Base-by-base conservation (phyloP, 2,329 filamentous ascomycete species). In the Pezicula radicicola region DNA sequence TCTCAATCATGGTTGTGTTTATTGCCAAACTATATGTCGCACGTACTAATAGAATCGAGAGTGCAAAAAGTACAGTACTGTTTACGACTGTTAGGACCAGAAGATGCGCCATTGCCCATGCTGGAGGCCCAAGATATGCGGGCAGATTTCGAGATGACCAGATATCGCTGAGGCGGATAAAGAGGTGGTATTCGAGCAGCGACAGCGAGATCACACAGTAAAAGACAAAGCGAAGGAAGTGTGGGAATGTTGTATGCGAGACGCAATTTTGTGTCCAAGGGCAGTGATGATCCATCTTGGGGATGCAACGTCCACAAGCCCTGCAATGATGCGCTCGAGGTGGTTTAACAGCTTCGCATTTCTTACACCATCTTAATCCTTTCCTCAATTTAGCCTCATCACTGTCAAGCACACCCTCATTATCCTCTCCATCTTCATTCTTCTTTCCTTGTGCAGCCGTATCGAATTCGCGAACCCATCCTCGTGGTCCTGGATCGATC, bases 181-280 rank as follows among this genome's bases (percentile, higher is more conserved):
- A 81, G n/a, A 91, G 71, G 42, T 88, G 77, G 59, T 74, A 75
- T 49, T 76, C 73, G 6, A 93, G 77, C 50, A 70, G 68, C 71
- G 84, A 84, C n/a, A 69, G 60, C 59, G 90, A 83, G 2, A 86
- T 75, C 13, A 79, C 54, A 25, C 87, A 77, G 66, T 84, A 92
- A 56, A 83, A 66, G 41, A 94, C 75, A 72, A 94, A 93, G 61
- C 89, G 88, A 44, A 91, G 58, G 69, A 94, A 94, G 71, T 93
- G 86, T 7, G 90, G 89, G 62, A 91, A 89, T 1, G 88, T 92
- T 54, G 84, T 85, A 68, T 91, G 81, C 12, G 88, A 91, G 49
- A 94, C 88, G 72, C 90, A 95, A 70, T 92, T 93, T 55, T 72
- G 75, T 3, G 88, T 93, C 89, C 89, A 94, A 3, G 89, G 88